These are phyloP conservation scores for Diplodia scrobiculata DNA, from an alignment of 2,329 filamentous ascomycete species.

Conservation along the genomic window DNA sequence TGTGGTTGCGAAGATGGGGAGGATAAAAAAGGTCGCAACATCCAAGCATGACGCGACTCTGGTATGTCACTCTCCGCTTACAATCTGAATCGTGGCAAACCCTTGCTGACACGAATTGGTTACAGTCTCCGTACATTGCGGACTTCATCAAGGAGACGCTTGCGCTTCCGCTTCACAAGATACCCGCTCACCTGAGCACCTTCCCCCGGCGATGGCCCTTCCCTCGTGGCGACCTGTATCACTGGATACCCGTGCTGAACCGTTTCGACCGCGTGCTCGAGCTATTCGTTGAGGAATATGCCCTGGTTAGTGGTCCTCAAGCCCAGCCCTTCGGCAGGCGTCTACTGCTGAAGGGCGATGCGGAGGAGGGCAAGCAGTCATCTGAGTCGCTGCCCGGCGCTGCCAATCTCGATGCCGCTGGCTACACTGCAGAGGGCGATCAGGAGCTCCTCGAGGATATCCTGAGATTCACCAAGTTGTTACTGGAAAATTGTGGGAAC, in stretches of 20 bases:
- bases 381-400: slow-evolving; percentile 41
- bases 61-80: slow-evolving; percentile 39
- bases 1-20: slow-evolving; percentile 51
- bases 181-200: slow-evolving; percentile 73
- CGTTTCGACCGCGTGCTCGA: slow-evolving; percentile 89
- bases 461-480: slow-evolving; percentile 79
- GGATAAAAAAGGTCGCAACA: slow-evolving; percentile 59
- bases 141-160: slow-evolving; percentile 74
- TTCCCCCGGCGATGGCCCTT: slow-evolving; percentile 95
- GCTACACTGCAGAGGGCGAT: slow-evolving; percentile 75
- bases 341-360: slow-evolving; percentile 63
- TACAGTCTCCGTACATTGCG: slow-evolving; percentile 82
- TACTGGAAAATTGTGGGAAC: slow-evolving; percentile 94
- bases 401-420: slow-evolving; percentile 56
- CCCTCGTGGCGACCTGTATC: slow-evolving; percentile 90
- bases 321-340: slow-evolving; percentile 70
- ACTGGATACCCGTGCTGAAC: slow-evolving; percentile 95
- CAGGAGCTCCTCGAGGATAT: slow-evolving; percentile 75
- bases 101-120: slow-evolving; percentile 14
- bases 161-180: slow-evolving; percentile 69
- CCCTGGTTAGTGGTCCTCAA: slow-evolving; percentile 78
- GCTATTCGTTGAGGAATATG: slow-evolving; percentile 77
- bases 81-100: neutral
- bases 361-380: slow-evolving; percentile 49
- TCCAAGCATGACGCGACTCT: slow-evolving; percentile 58